Base-by-base conservation (phyloP, 2,329 filamentous ascomycete species). In the Paraphoma chrysanthemicola region DNA sequence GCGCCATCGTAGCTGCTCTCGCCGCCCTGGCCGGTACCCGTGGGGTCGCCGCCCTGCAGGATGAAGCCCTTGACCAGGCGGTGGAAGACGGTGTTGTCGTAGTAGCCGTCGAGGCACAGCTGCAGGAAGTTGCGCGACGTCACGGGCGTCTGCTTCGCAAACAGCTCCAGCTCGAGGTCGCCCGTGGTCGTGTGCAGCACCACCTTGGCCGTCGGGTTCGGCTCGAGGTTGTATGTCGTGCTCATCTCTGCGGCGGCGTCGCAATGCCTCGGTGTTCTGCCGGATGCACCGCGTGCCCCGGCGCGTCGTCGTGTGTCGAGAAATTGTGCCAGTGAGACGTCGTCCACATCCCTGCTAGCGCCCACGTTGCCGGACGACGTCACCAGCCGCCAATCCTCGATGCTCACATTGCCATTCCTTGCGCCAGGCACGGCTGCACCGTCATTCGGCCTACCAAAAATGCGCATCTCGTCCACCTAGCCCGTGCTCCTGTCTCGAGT, bases 121-220 rank as follows among this genome's bases (percentile, higher is more conserved):
- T 99, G 95, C 38, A 99, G 85, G 78, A 99, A 99, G 81, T 97
- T 98, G 67, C 94, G 92, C 73, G 90, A 93, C 28, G 95, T 90
- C 60, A 97, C 83, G 8, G 95, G 95, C 0, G 92, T 90, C 78
- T 99, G 95, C 73, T 95, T 95, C 16, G 93, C 93, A 82, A 97
- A 99, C 54, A 99, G 88, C 77, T 97, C 92, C 78, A 99, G 86
- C 38, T 91, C 89, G 55, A 99, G 85, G 71, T 97, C 93, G 77
- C 95, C 95, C 44, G 89, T 83, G 6, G 92, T 96, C 9, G 95
- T 99, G 77, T 96, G 90, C 42, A 99, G 84, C 64, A 97, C 88
- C 54, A 91, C 92, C 64, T 95, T 97, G 18, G 91, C 95, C 55
- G 94, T 97, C 44, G 95, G 92, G 72, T 94, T 92, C 50, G 95